Conservation (phyloP, 352 stramenopile genomes). For the Pythium folliculosum region DNA sequence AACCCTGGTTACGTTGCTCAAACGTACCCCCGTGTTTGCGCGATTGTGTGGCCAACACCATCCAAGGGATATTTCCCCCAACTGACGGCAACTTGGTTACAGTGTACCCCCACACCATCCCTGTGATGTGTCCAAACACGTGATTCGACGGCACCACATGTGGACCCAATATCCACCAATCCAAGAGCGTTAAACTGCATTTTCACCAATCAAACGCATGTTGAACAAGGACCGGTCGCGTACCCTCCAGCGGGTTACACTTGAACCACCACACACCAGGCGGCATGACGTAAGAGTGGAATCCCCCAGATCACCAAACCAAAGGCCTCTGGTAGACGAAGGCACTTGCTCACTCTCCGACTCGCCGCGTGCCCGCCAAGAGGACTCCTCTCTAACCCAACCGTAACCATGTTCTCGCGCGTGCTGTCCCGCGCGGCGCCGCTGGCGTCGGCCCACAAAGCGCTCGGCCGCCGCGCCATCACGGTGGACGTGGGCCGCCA, state of each 20-base stretch:
- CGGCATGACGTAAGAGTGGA: conserved; percentile 13
- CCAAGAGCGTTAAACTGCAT: conserved; percentile 2
- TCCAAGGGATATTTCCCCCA: conserved; percentile 7
- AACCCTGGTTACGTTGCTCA: background rate
- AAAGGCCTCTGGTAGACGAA: conserved; percentile 14
- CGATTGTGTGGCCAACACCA: conserved; percentile 25
- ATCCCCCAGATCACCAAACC: background rate
- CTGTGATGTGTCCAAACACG: background rate
- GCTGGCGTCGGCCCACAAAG: background rate
- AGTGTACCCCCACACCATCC: background rate
- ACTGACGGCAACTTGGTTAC: background rate
- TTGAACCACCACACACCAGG: conserved; percentile 11
- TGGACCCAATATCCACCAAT: background rate
- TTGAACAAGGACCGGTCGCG: conserved; percentile 24
- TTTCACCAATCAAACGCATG: conserved; percentile 18
- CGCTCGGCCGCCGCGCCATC: conserved; percentile 26
- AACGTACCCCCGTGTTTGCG: conserved; percentile 12
- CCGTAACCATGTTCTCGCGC: conserved; percentile 16
- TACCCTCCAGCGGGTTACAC: conserved; percentile 9
- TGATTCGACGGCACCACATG: conserved; percentile 16
- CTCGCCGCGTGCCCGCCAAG: background rate
- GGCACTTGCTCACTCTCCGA: background rate
- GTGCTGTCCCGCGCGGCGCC: conserved; percentile 11
- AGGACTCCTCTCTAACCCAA: background rate
- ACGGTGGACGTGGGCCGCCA: conserved; percentile 35